phyloP scores from a whole-genome alignment of 2,329 filamentous ascomycete genomes.

The Teratosphaeriaceae sp. region DNA sequence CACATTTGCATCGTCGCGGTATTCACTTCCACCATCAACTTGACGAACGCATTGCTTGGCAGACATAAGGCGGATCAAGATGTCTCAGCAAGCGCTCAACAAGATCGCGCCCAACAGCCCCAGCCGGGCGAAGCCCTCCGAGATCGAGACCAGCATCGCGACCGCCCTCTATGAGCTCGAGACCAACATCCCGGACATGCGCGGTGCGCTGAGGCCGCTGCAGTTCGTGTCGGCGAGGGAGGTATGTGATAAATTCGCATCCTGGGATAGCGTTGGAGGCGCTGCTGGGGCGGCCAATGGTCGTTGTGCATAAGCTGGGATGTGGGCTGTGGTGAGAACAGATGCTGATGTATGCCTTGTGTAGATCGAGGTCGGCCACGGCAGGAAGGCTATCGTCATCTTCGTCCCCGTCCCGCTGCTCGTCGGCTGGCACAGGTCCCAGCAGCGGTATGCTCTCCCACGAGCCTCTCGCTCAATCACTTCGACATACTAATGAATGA shows the following conservation, averaged over 20 bases:
- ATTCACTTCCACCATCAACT: too few relatives aligned
- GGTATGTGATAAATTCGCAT: conserved; percentile 57
- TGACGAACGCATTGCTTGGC: conserved; percentile 4
- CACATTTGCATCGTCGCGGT: too few relatives aligned
- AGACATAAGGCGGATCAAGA: conserved; percentile 35
- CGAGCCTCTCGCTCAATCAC: too few relatives aligned
- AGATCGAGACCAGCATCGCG: conserved; percentile 96
- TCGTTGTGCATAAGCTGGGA: neutral
- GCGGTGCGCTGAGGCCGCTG: conserved; percentile 89
- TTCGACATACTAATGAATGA: conserved; percentile 11
- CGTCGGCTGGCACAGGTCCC: conserved; percentile 97
- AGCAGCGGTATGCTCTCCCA: conserved; percentile 78
- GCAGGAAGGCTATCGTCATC: conserved; percentile 99
- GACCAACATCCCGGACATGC: conserved; percentile 98
- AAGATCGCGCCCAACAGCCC: conserved; percentile 98
- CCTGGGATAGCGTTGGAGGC: neutral
- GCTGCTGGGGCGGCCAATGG: neutral
- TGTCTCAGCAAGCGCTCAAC: conserved; percentile 71
- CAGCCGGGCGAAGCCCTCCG: conserved; percentile 89
- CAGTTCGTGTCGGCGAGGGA: conserved; percentile 99
- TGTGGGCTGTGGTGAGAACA: neutral
- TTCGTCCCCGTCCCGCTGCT: conserved; percentile 99
- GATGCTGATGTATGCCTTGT: conserved; percentile 27
- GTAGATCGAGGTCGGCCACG: conserved; percentile 99
- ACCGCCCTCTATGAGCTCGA: conserved; percentile 98